phyloP scores from a whole-genome alignment of 1,139 yeast species.

The Geotrichum phurueaensis region DNA sequence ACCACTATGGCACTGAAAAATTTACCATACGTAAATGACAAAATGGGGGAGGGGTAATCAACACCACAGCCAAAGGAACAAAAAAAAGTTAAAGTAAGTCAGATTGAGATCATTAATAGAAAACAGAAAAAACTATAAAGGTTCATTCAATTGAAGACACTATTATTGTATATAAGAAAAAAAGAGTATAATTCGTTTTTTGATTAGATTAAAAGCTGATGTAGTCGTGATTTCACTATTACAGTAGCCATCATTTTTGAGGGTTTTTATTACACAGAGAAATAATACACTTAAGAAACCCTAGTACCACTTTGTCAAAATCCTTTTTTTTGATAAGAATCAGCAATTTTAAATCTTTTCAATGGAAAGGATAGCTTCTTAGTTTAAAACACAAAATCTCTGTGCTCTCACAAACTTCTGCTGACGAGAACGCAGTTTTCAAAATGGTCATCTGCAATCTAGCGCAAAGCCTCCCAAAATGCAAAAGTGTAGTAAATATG shows the following conservation, averaged over 20 bases:
- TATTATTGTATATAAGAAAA: background rate
- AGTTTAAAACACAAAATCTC: background rate
- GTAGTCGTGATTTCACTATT: too few species aligned
- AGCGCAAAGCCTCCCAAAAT: constrained; percentile 42
- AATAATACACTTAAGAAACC: too few species aligned
- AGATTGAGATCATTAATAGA: constrained; percentile 3
- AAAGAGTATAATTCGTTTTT: background rate
- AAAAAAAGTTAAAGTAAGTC: constrained; percentile 31
- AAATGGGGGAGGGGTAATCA: constrained; percentile 39
- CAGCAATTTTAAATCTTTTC: too few species aligned
- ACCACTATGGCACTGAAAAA: constrained; percentile 36
- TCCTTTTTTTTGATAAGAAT: background rate
- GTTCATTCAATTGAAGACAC: background rate
- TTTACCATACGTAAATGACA: constrained; percentile 38
- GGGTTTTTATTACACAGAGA: too few species aligned
- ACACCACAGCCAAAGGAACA: constrained; percentile 36
- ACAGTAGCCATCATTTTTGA: too few species aligned
- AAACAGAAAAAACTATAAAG: constrained; percentile 1
- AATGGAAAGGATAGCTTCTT: background rate
- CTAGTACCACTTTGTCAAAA: too few species aligned
- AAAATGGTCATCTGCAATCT: constrained; percentile 34
- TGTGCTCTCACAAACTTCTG: constrained; percentile 25
- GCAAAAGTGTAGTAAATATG: constrained; percentile 40
- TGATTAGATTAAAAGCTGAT: too few species aligned
- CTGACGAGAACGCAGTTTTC: constrained; percentile 35